Evolutionary conservation across 805 yeast genomes (phyloP), one percentile per base, ranked within the genome.

Genomic region (Yarrowia sp.): DNA sequence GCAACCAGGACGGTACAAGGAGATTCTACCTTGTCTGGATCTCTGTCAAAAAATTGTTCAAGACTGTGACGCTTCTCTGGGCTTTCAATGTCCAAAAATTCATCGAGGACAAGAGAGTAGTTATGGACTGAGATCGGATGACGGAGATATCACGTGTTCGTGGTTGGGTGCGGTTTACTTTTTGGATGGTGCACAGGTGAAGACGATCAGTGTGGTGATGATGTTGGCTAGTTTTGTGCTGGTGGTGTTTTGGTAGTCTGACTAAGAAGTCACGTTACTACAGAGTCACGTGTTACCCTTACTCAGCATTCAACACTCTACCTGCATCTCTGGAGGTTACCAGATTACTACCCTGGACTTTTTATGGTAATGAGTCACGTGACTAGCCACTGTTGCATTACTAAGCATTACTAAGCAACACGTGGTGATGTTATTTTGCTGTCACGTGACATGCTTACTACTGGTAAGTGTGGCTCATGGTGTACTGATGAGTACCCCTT

Each of bases 11-110:
- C 72, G 75, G 31, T 93, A 92, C 75, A 86, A 80, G 70, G 99
- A 93, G 75, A 81, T 95, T 2, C 74, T 90, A 65, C 99, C 99
- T 0, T 93, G 99, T 73, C 81, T 88, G 58, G 86, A 89, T 71
- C 82, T 87, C 67, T 95, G 98, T 74, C 79, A 89, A 67, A 82
- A 86, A 6, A 83, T 95, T 8, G 95, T 88, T 1, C 81, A 90
- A 58, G 88, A 89, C 73, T 93, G 99, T 73, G 97, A 97, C 0
- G 75, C 92, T 0, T 84, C 77, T 35, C 85, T 93, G 71, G 85
- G 84, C 1, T 92, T 93, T 73, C 71, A 75, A 14, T 95, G 98
- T 70, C 98, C 99, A 0, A 58, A 66, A n/a, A 18, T 28, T 15
- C 65, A 66, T 0, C 38, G 58, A 5, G 65, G 68, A 14, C 61